A percentile compares a stretch with the other conserved stretches of the same genome.
Evolutionary conservation across 495 filamentous ascomycete species (phyloP).

Genomic region (Mycothermus thermophilus): DNA sequence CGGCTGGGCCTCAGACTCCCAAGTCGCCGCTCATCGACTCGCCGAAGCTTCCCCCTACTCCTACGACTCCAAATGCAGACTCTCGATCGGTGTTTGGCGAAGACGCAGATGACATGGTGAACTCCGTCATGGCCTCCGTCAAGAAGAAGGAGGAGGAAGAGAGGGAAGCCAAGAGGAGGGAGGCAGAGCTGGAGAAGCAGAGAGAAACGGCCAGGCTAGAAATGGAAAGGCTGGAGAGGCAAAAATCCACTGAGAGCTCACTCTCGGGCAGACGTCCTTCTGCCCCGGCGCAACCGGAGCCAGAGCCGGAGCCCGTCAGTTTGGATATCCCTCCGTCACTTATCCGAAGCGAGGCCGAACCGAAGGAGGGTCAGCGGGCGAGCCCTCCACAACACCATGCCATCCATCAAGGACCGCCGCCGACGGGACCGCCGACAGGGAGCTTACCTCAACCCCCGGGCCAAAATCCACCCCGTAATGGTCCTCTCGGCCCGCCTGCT

Average conservation of each 20-base stretch:
- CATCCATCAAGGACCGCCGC: conserved; percentile 15
- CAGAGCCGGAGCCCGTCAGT: neutral
- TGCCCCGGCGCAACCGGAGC: neutral
- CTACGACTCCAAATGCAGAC: conserved; percentile 11
- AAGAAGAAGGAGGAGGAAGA: conserved; percentile 19
- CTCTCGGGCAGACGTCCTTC: neutral
- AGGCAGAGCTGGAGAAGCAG: conserved; percentile 9
- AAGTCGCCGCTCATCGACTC: conserved; percentile 22
- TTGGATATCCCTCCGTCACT: no score
- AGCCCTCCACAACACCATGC: neutral
- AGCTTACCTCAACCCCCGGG: conserved; percentile 11
- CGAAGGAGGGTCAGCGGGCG: no score
- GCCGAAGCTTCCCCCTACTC: conserved; percentile 12
- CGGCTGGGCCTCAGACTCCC: conserved; percentile 10
- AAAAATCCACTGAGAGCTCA: conserved; percentile 13
- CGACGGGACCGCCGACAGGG: conserved; percentile 18
- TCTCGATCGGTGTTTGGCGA: conserved; percentile 15
- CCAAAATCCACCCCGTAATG: conserved; percentile 8
- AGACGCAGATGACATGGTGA: conserved; percentile 21
- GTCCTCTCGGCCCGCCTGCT: conserved; percentile 1
- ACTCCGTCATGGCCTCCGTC: conserved; percentile 18
- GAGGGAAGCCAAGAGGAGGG: conserved; percentile 9
- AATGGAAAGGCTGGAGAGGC: conserved; percentile 14
- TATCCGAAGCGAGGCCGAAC: no score
- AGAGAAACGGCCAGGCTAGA: conserved; percentile 12